Conservation (phyloP, 306 rosid species). For the Vicia sativa region DNA sequence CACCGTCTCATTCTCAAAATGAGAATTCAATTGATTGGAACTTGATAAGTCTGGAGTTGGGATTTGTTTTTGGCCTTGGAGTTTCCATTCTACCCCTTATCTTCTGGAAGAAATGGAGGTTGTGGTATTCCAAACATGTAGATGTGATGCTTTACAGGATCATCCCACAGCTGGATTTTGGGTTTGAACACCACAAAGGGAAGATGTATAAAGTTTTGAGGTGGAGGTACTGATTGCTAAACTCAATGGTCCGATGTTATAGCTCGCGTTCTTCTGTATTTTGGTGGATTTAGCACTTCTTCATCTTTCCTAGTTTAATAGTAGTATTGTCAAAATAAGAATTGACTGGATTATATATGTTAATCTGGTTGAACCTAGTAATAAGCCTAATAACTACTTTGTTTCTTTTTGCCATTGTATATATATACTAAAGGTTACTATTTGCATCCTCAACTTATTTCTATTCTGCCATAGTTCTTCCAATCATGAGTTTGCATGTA, state of each 20-base stretch:
- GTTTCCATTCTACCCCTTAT: conserved; percentile 26
- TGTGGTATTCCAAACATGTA: conserved; percentile 31
- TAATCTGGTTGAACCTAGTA: no score
- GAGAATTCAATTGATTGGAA: conserved; percentile 34
- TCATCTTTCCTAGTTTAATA: no score
- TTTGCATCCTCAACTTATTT: no score
- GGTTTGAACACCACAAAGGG: background rate
- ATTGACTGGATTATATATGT: no score
- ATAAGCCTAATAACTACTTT: no score
- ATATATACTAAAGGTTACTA: no score
- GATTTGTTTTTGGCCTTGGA: conserved; percentile 39
- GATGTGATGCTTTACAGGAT: conserved; percentile 13
- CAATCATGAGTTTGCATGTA: no score
- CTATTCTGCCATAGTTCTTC: no score
- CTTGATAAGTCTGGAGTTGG: conserved; percentile 34
- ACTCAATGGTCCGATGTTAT: background rate
- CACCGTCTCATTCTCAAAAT: background rate
- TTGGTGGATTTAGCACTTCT: no score
- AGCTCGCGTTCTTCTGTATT: no score
- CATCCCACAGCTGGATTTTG: conserved; percentile 20
- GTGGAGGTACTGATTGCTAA: conserved; percentile 8
- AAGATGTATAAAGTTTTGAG: background rate
- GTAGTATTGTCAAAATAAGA: no score
- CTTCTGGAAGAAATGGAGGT: conserved; percentile 38
- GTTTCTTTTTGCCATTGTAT: no score